Evolutionary conservation across 2,329 filamentous ascomycete genomes (phyloP).

Genomic region (Epichloe glyceriae): DNA sequence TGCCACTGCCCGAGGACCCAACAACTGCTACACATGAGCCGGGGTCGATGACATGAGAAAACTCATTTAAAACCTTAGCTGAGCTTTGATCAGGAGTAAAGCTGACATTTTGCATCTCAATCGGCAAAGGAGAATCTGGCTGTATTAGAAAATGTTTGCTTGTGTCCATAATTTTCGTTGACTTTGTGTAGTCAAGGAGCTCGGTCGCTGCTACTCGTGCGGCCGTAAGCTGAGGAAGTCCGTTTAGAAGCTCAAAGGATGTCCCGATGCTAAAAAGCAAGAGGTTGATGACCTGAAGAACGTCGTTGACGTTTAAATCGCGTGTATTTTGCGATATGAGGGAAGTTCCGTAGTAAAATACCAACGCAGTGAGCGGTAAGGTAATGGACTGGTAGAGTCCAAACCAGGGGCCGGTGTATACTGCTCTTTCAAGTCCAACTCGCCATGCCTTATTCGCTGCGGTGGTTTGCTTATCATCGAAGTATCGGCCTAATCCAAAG

Average conservation of each 20-base stretch:
- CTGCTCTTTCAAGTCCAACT: conserved; percentile 52
- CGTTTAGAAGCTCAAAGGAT: conserved; percentile 53
- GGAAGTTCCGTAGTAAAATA: conserved; percentile 71
- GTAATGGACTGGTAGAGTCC: conserved; percentile 65
- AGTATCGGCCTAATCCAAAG: conserved; percentile 60
- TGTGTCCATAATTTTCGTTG: conserved; percentile 20
- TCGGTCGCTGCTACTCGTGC: conserved; percentile 60
- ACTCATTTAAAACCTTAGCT: not conserved
- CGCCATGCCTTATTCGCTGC: conserved; percentile 39
- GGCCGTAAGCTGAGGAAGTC: conserved; percentile 69
- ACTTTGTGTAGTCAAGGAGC: conserved; percentile 50
- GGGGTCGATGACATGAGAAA: conserved; percentile 45
- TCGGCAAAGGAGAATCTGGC: conserved; percentile 23
- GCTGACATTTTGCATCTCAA: conserved; percentile 38
- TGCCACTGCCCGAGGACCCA: conserved; percentile 77
- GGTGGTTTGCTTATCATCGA: conserved; percentile 47
- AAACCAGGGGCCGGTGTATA: conserved; percentile 57
- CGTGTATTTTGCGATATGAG: conserved; percentile 40
- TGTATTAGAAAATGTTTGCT: conserved; percentile 21
- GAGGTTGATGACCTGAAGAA: conserved; percentile 67
- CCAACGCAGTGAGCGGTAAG: conserved; percentile 59
- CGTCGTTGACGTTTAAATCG: conserved; percentile 37
- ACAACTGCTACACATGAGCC: conserved; percentile 66
- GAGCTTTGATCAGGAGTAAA: conserved; percentile 32
- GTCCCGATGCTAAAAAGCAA: conserved; percentile 74